Evolutionary conservation across 2,329 filamentous ascomycete species (phyloP).

Genomic region (Cyphellophora europaea): DNA sequence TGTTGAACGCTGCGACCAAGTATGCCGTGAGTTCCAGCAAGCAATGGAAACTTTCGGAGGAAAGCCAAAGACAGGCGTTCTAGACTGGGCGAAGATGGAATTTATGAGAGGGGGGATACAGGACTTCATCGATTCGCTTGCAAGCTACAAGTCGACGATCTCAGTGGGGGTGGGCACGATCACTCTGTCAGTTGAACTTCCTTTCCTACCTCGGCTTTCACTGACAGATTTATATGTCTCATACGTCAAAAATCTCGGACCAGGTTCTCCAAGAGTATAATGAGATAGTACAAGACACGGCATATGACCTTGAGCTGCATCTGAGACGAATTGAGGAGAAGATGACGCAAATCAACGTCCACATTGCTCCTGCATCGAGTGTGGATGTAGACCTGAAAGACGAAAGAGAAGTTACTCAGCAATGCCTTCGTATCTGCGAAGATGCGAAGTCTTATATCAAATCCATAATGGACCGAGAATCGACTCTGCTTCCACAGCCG

Average conservation of each 20-base stretch:
- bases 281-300: conserved; percentile 30
- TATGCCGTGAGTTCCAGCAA: conserved; percentile 26
- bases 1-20: conserved; percentile 26
- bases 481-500: conserved; percentile 15
- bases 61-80: conserved; percentile 26
- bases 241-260: conserved; percentile 23
- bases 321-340: conserved; percentile 29
- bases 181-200: conserved; percentile 24
- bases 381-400: conserved; percentile 25
- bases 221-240: conserved; percentile 17
- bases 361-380: conserved; percentile 14
- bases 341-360: conserved; percentile 16
- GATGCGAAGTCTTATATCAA: conserved; percentile 27
- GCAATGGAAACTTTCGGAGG: conserved; percentile 22
- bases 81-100: conserved; percentile 33
- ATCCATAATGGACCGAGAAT: conserved; percentile 22
- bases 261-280: conserved; percentile 27
- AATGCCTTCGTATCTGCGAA: conserved; percentile 32
- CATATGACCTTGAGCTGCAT: conserved; percentile 25
- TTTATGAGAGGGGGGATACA: conserved; percentile 32
- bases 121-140: conserved; percentile 30
- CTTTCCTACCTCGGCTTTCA: conserved; percentile 9
- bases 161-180: conserved; percentile 27
- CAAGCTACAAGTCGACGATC: conserved; percentile 32
- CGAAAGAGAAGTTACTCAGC: conserved; percentile 27